These are phyloP conservation scores for Datura wrightii DNA, from an alignment of 257 asterid species.

Conservation along the genomic window DNA sequence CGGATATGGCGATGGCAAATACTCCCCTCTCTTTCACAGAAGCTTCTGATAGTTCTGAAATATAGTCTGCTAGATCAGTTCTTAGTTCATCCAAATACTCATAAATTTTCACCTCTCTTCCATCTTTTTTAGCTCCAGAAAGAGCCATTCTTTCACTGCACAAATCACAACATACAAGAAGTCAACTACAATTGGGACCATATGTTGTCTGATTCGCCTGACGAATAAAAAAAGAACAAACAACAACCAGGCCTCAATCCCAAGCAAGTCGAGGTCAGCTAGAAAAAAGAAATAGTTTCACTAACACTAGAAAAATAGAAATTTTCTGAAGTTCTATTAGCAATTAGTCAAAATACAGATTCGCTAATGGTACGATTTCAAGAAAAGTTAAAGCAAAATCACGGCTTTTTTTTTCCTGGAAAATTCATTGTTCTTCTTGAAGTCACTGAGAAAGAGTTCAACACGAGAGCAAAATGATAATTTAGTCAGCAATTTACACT, in stretches of 20 bases:
- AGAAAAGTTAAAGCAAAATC: background rate
- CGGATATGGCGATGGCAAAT: constrained; percentile 86
- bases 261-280: background rate
- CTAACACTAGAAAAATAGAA: background rate
- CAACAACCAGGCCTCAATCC: background rate
- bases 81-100: constrained; percentile 72
- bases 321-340: background rate
- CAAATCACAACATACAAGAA: constrained; percentile 29
- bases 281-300: background rate
- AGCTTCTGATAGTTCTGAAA: constrained; percentile 82
- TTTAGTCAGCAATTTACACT: background rate
- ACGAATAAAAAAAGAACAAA: constrained; percentile 29
- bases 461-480: background rate
- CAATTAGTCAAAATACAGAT: background rate
- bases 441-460: too few relatives aligned
- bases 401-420: background rate
- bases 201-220: constrained; percentile 32
- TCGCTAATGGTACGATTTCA: background rate
- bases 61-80: constrained; percentile 83
- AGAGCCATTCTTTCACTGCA: constrained; percentile 66
- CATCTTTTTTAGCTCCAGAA: constrained; percentile 55
- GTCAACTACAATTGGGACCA: constrained; percentile 29
- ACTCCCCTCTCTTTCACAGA: constrained; percentile 88
- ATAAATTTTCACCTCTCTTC: constrained; percentile 67
- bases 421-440: too few relatives aligned